phyloP scores from a whole-genome alignment of 768 basidiomycete species.

The Collybiopsis luxurians region DNA sequence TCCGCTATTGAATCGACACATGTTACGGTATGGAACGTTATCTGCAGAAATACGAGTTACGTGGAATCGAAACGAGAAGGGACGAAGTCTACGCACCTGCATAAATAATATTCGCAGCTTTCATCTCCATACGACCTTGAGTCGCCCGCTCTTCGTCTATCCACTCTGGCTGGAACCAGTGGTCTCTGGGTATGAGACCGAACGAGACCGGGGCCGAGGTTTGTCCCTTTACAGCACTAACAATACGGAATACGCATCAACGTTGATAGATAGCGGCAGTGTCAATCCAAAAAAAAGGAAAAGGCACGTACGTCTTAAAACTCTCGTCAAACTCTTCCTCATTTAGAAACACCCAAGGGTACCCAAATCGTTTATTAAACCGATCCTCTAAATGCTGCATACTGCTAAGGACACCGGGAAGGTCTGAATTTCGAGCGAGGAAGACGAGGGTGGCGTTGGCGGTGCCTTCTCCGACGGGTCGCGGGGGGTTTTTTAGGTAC shows the following conservation, averaged over 20 bases:
- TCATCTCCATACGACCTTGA: constrained; percentile 58
- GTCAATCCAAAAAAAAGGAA: no score
- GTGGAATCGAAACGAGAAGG: background rate
- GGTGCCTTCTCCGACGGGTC: background rate
- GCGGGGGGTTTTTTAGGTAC: background rate
- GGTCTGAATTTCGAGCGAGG: constrained; percentile 66
- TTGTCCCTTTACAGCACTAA: background rate
- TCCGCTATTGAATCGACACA: constrained; percentile 76
- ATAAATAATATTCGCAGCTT: constrained; percentile 42
- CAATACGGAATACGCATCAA: background rate
- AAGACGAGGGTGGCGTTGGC: constrained; percentile 41
- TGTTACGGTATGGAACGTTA: constrained; percentile 54
- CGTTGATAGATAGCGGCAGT: no score
- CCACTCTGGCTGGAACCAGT: constrained; percentile 78
- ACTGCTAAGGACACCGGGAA: constrained; percentile 56
- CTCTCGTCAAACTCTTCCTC: constrained; percentile 75
- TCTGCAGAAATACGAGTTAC: constrained; percentile 34
- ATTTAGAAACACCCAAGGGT: constrained; percentile 90
- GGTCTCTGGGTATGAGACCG: constrained; percentile 61
- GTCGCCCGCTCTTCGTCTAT: constrained; percentile 72
- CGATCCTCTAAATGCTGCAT: constrained; percentile 76
- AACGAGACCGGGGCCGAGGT: constrained; percentile 39
- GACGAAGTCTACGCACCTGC: constrained; percentile 31
- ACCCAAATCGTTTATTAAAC: constrained; percentile 76
- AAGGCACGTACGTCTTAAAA: constrained; percentile 65